Conservation (phyloP, 768 basidiomycete genomes). For the Candolleomyces aberdarensis region DNA sequence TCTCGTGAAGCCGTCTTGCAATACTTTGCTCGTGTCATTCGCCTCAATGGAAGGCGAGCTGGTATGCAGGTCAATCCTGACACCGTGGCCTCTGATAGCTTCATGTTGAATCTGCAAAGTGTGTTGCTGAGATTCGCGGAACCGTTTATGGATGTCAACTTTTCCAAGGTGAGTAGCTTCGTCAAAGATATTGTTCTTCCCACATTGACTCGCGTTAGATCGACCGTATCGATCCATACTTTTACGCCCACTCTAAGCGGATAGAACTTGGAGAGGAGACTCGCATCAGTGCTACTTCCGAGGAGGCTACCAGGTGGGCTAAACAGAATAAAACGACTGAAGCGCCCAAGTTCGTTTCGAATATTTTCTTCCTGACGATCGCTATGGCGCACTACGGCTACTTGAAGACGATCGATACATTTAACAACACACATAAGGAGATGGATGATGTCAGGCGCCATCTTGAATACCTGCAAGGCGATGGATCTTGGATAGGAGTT, state of each 20-base stretch:
- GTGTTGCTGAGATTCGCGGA: slow-evolving; percentile 83
- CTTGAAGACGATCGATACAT: slow-evolving; percentile 74
- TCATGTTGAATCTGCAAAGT: slow-evolving; percentile 88
- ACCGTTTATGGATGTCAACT: slow-evolving; percentile 92
- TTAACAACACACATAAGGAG: slow-evolving; percentile 71
- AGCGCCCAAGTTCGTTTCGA: slow-evolving; percentile 89
- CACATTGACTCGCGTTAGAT: slow-evolving; percentile 47
- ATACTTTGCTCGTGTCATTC: slow-evolving; percentile 74
- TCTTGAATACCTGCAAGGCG: slow-evolving; percentile 69
- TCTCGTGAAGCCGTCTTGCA: slow-evolving; percentile 79
- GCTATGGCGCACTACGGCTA: slow-evolving; percentile 90
- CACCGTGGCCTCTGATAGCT: slow-evolving; percentile 87
- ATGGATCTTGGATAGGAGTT: slow-evolving; percentile 83
- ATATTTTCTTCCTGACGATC: slow-evolving; percentile 87
- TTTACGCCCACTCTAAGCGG: slow-evolving; percentile 68
- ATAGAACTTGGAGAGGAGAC: slow-evolving; percentile 87
- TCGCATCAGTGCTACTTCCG: slow-evolving; percentile 86
- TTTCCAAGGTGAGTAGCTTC: slow-evolving; percentile 61
- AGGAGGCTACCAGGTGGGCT: slow-evolving; percentile 78
- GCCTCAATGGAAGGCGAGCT: slow-evolving; percentile 78
- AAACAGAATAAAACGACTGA: slow-evolving; percentile 46
- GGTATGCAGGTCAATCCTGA: slow-evolving; percentile 88
- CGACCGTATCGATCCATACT: slow-evolving; percentile 85
- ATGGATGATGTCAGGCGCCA: slow-evolving; percentile 75
- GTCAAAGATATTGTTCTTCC: neutral